Conservation (phyloP, 345 rosid species). For the Mercurialis annua region DNA sequence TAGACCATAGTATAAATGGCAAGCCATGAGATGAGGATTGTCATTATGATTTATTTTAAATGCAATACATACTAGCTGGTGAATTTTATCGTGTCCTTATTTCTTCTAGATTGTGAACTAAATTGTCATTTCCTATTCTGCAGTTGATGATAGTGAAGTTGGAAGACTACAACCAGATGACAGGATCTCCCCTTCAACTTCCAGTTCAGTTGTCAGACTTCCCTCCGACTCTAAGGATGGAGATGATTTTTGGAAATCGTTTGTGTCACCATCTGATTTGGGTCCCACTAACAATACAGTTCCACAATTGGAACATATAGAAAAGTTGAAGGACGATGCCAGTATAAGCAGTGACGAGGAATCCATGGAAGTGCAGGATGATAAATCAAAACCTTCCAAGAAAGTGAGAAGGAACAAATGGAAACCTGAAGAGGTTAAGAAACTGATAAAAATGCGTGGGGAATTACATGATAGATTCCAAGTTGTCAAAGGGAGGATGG, state of each 20-base stretch:
- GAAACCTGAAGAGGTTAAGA: constrained; percentile 85
- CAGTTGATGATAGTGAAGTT: constrained; percentile 43
- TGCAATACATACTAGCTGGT: not conserved
- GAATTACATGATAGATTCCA: constrained; percentile 64
- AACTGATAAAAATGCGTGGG: constrained; percentile 67
- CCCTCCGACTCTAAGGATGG: constrained; percentile 32
- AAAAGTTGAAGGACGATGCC: constrained; percentile 32
- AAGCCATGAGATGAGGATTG: not conserved
- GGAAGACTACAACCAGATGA: constrained; percentile 47
- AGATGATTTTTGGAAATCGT: constrained; percentile 67
- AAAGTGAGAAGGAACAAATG: constrained; percentile 60
- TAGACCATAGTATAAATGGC: not conserved
- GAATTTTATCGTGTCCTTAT: not conserved
- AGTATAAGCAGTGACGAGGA: constrained; percentile 39
- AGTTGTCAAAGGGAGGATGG: constrained; percentile 86
- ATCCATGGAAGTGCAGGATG: constrained; percentile 27
- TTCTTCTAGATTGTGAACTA: constrained; percentile 6
- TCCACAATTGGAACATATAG: constrained; percentile 17
- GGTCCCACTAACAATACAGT: constrained; percentile 30
- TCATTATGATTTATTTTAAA: not conserved
- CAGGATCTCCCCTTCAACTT: constrained; percentile 31
- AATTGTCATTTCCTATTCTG: constrained; percentile 8
- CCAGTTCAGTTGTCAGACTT: constrained; percentile 30
- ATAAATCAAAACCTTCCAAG: constrained; percentile 48
- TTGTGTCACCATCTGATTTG: constrained; percentile 36